Evolutionary conservation across 78 protist genomes (phyloP).

Genomic region (Dictyostelium capitatum): DNA sequence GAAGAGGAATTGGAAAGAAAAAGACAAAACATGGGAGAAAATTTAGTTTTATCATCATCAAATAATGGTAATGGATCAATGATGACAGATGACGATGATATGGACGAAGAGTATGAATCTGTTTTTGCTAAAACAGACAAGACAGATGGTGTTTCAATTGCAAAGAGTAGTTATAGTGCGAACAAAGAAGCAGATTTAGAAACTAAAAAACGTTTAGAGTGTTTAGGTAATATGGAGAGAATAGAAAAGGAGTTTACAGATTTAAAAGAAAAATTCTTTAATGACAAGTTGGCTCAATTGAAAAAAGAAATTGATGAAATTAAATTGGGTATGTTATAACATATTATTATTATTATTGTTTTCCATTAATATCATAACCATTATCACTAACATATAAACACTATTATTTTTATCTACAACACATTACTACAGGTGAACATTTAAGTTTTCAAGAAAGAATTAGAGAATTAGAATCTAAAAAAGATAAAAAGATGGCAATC

Average conservation of each 20-base stretch:
- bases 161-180: conserved; percentile 53
- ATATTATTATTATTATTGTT: too few species aligned
- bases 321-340: conserved; percentile 39
- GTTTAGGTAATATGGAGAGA: conserved; percentile 66
- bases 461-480: conserved; percentile 55
- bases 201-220: conserved; percentile 49
- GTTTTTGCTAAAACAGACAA: conserved; percentile 7
- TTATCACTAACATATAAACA: neutral
- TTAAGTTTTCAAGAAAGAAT: conserved; percentile 52
- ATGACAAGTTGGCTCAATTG: conserved; percentile 53
- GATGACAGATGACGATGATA: conserved; percentile 11
- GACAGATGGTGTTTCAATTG: neutral
- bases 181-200: conserved; percentile 66
- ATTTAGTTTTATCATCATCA: neutral
- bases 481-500: conserved; percentile 26
- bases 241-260: conserved; percentile 79
- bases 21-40: neutral
- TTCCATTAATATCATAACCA: neutral
- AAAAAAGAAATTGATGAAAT: conserved; percentile 76
- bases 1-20: conserved; percentile 1
- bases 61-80: neutral
- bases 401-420: neutral
- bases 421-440: conserved; percentile 44
- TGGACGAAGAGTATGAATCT: conserved; percentile 35
- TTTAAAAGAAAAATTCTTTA: conserved; percentile 81